A percentile compares a stretch with the other conserved stretches of the same genome.
phyloP scores from a whole-genome alignment of 2,329 filamentous ascomycete genomes.

The Diaporthe citriasiana region DNA sequence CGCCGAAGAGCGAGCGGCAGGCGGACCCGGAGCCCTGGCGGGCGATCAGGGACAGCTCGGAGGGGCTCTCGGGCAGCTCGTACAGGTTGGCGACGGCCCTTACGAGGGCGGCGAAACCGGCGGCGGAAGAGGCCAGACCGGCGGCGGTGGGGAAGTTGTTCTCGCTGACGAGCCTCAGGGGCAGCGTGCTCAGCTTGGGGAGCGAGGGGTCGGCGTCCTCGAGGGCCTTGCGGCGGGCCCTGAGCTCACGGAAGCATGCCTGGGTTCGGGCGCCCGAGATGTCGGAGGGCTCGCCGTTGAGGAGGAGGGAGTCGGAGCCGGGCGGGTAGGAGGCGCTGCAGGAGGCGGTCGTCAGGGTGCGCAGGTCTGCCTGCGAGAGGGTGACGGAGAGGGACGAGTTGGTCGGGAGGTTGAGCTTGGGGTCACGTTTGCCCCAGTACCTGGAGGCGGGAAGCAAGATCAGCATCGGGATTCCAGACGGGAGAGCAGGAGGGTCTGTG shows the following conservation, averaged over 20 bases:
- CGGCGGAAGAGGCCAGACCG: slow-evolving; percentile 82
- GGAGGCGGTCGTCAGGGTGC: slow-evolving; percentile 95
- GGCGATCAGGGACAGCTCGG: slow-evolving; percentile 89
- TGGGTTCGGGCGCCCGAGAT: slow-evolving; percentile 92
- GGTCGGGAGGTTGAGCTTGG: slow-evolving; percentile 94
- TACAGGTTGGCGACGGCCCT: slow-evolving; percentile 94
- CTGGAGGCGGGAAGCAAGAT: slow-evolving; percentile 48
- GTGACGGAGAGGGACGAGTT: slow-evolving; percentile 98
- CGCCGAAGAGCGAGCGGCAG: slow-evolving; percentile 92
- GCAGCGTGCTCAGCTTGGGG: slow-evolving; percentile 83
- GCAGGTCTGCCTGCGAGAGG: slow-evolving; percentile 91
- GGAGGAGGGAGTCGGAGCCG: slow-evolving; percentile 76
- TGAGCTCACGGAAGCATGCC: slow-evolving; percentile 91
- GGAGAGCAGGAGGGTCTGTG: slow-evolving; percentile 44
- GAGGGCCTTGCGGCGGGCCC: slow-evolving; percentile 80
- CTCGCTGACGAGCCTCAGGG: slow-evolving; percentile 90
- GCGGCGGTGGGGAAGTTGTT: slow-evolving; percentile 99
- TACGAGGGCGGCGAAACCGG: slow-evolving; percentile 79
- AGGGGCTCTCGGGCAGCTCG: slow-evolving; percentile 82
- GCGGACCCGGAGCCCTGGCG: slow-evolving; percentile 95
- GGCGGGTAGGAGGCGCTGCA: slow-evolving; percentile 79
- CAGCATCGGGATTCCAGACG: slow-evolving; percentile 2
- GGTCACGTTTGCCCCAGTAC: slow-evolving; percentile 97
- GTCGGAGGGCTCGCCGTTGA: slow-evolving; percentile 88
- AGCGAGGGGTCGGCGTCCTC: slow-evolving; percentile 80